Evolutionary conservation across 805 yeast species (phyloP), one percentile per base, ranked within the genome.

Genomic region (Saturnispora silvae): DNA sequence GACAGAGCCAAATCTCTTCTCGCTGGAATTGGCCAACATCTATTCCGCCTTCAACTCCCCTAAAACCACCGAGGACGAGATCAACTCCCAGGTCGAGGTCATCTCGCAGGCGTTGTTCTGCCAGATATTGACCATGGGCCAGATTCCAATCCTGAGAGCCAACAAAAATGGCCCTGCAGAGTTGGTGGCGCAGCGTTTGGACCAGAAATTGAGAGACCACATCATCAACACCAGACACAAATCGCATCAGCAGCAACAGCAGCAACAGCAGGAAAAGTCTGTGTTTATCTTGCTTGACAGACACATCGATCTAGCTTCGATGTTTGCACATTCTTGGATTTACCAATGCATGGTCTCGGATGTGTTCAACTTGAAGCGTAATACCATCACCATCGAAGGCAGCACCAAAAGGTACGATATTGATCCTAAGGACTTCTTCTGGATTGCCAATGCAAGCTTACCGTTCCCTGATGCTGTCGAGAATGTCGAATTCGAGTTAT

Each of bases 391-490:
- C 16, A 65, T 86, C 24, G 64, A 65, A 29, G 52, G 60, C 7
- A 57, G 56, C n/a, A 57, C 60, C 26, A 78, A 78, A 46, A 70
- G 74, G 43, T 81, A 80, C 56, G 98, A 92, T 54, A 70, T 92
- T 31, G 98, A 89, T 50, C 95, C 95, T 20, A 72, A 74, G 40
- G 99, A 92, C 63, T 83, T 82, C 54, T 92, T 92, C 61, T 92
- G 98, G 98, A 63, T 60, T 44, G 68, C 70, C 43, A 87, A 92
- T 59, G 68, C 94, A 10, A 80, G 80, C 35, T 63, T 84, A 40
- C 97, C 98, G 27, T 92, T 92, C 65, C 98, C 98, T 1, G 96
- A 89, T 54, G 97, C 94, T n/a, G 98, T 94, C 24, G 98, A 92
- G 57, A 84, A 84, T 58, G 94, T 94, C 16, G 97, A 92, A 52